These are phyloP conservation scores for Neonectria magnoliae DNA, from an alignment of 2,329 filamentous ascomycete species.

Conservation along the genomic window DNA sequence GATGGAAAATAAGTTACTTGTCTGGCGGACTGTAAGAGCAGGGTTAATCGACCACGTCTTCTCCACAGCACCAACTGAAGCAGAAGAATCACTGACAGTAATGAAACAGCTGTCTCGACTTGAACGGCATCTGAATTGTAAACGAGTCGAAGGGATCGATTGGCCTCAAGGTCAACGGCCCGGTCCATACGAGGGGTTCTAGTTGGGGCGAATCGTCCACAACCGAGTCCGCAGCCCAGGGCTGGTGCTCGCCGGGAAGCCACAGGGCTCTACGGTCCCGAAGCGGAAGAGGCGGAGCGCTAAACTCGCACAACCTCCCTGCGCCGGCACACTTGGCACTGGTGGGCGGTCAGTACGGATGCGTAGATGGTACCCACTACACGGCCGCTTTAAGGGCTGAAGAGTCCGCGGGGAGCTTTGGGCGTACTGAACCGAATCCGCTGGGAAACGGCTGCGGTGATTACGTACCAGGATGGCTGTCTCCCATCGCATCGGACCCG, in stretches of 20 bases:
- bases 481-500: constrained; percentile 23
- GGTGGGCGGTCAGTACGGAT: neutral
- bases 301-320: constrained; percentile 30
- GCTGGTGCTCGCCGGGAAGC: constrained; percentile 37
- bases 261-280: constrained; percentile 33
- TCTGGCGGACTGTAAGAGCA: constrained; percentile 26
- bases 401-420: no score
- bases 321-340: constrained; percentile 32
- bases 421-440: no score
- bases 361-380: no score
- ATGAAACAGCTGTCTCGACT: constrained; percentile 36
- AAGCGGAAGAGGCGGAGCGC: constrained; percentile 29
- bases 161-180: constrained; percentile 7
- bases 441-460: neutral
- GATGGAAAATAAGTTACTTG: constrained; percentile 14
- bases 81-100: constrained; percentile 30
- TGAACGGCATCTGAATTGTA: constrained; percentile 36
- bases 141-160: constrained; percentile 34
- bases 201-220: neutral
- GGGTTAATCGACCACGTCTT: no score
- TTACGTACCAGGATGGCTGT: constrained; percentile 32
- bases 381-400: neutral
- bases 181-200: neutral
- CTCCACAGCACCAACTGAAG: neutral
- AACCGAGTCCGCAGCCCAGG: constrained; percentile 26